A percentile compares a stretch with the other conserved stretches of the same genome.
Conservation (phyloP, 208 protist species). For the Leishmania braziliensis region DNA sequence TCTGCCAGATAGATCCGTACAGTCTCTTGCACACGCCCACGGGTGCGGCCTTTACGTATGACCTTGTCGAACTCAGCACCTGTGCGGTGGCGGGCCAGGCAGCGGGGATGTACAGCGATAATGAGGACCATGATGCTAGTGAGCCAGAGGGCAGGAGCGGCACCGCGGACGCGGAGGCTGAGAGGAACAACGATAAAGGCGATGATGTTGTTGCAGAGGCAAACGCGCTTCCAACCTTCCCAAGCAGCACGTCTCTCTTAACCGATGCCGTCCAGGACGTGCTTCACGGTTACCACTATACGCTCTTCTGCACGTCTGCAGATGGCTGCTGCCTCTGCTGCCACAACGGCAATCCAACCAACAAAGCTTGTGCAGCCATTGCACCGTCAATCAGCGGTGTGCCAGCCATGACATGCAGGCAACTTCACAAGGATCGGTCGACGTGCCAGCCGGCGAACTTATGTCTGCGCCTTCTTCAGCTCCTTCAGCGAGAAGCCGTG, state of each 20-base stretch:
- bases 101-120: neutral
- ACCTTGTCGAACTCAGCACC: slow-evolving; percentile 13
- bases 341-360: neutral
- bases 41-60: slow-evolving; percentile 16
- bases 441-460: neutral
- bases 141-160: neutral
- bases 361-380: too few species aligned
- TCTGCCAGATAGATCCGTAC: slow-evolving; percentile 23
- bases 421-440: neutral
- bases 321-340: neutral
- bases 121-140: neutral
- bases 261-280: slow-evolving; percentile 14
- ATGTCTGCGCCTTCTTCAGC: slow-evolving; percentile 19
- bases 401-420: neutral
- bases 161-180: neutral
- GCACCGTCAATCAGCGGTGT: neutral
- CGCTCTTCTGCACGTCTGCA: slow-evolving; percentile 12
- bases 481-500: slow-evolving; percentile 20
- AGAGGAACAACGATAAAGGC: neutral
- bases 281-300: slow-evolving; percentile 28
- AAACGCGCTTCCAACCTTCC: neutral
- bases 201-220: slow-evolving; percentile 8
- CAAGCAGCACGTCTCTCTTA: slow-evolving; percentile 16
- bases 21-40: slow-evolving; percentile 22
- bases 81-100: neutral